These are phyloP conservation scores for Pythium insidiosum DNA, from an alignment of 352 stramenopile genomes.

Conservation along the genomic window DNA sequence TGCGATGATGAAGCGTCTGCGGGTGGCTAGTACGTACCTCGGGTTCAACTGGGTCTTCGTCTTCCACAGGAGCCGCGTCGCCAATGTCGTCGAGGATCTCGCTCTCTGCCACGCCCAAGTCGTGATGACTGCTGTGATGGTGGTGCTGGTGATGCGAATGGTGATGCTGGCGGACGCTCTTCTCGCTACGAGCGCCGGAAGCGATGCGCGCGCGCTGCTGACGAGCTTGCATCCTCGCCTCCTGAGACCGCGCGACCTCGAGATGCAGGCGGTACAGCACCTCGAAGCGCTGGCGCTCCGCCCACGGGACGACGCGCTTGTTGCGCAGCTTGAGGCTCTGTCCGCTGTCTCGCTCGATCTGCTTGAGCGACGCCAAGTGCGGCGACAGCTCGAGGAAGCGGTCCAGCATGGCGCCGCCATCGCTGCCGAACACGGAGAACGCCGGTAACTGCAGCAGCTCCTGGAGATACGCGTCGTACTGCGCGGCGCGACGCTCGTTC, in stretches of 20 bases:
- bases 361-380: constrained; percentile 38
- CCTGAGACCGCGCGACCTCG: constrained; percentile 21
- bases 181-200: too few species aligned
- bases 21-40: too few species aligned
- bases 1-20: too few species aligned
- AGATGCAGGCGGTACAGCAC: constrained; percentile 39
- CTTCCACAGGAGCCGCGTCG: too few species aligned
- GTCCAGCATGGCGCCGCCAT: constrained; percentile 50
- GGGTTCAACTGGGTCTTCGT: too few species aligned
- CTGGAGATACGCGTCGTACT: constrained; percentile 44
- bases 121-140: too few species aligned
- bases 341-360: constrained; percentile 34
- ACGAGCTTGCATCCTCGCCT: constrained; percentile 6
- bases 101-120: too few species aligned
- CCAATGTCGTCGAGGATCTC: too few species aligned
- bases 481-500: constrained; percentile 23
- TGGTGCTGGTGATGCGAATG: constrained; percentile 3
- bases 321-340: constrained; percentile 39
- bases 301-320: constrained; percentile 44
- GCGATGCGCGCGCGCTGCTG: not conserved
- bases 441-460: constrained; percentile 32
- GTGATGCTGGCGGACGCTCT: not conserved
- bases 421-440: constrained; percentile 51
- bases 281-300: constrained; percentile 40
- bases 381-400: constrained; percentile 55